Evolutionary conservation across 257 asterid genomes (phyloP), one percentile per base, ranked within the genome.

Genomic region (Ophiorrhiza pumila): DNA sequence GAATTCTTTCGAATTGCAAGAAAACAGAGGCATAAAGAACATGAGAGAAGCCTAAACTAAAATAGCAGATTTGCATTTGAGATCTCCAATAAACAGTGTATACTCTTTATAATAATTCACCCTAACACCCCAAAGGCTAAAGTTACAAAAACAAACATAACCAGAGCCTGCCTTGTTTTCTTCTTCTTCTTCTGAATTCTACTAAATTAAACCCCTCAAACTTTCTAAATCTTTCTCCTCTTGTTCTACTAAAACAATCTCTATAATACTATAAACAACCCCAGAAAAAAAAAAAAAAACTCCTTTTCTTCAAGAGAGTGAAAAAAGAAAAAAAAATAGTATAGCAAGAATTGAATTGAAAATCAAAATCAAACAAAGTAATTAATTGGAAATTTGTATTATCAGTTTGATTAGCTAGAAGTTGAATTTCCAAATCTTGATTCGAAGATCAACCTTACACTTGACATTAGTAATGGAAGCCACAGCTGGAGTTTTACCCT

Each of bases 341-440:
- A 68, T 29, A 50, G 35, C 53, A 65, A 59, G 53, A 17, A 63
- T 68, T 39, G 18, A 52, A 65, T 1, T n/a, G n/a, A 58, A 45
- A 57, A 55, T 4, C 10, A 25, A 61, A 78, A 22, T 29, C 37
- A 65, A 52, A 37, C 50, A 43, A 25, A 65, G 70, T 25, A 43
- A 39, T 37, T 37, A 29, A 73, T 7, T 25, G 61, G 53, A 13
- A 35, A n/a, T 47, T 47, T 31, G 31, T 13, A 69, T 31, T 34
- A 14, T n/a, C n/a, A n/a, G n/a, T n/a, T 22, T 14, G n/a, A 8
- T 13, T 22, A 74, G 71, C 77, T 78, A 88, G 65, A 93, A 89
- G 14, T 90, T 87, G 85, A 90, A 85, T 84, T 84, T 89, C 86
- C 84, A 91, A 90, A 93, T 89, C 95, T 91, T 93, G 91, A 93